A percentile compares a stretch with the other conserved stretches of the same genome.
Evolutionary conservation across 2,329 filamentous ascomycete species (phyloP).

Genomic region (Aspergillus cejpii): DNA sequence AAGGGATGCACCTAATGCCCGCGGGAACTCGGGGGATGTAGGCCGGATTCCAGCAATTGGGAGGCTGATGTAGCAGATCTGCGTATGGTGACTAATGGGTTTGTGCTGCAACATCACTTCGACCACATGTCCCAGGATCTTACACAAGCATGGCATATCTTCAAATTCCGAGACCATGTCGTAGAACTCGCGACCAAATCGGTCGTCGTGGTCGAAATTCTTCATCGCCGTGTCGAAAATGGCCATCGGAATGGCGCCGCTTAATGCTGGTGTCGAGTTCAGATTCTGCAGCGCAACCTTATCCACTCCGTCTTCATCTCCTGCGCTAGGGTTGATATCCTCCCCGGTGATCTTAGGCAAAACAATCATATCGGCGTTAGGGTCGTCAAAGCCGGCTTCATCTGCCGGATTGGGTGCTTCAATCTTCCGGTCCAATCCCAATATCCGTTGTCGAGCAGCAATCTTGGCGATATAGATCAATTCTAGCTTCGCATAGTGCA

Average conservation of each 20-base stretch:
- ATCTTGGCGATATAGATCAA: conserved; percentile 86
- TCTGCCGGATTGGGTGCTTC: conserved; percentile 36
- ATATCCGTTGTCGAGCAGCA: conserved; percentile 61
- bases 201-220: conserved; percentile 62
- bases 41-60: conserved; percentile 61
- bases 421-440: conserved; percentile 52
- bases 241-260: conserved; percentile 86
- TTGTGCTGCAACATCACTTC: conserved; percentile 53
- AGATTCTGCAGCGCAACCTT: conserved; percentile 56
- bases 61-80: conserved; percentile 64
- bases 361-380: conserved; percentile 52
- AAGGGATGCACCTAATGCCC: conserved; percentile 60
- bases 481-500: conserved; percentile 85
- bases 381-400: conserved; percentile 36
- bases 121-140: conserved; percentile 67
- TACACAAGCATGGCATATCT: conserved; percentile 56
- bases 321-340: conserved; percentile 52
- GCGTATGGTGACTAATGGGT: conserved; percentile 56
- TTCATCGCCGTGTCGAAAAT: conserved; percentile 83
- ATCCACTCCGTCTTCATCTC: conserved; percentile 49
- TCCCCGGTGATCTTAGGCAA: conserved; percentile 56
- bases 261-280: conserved; percentile 69
- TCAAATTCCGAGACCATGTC: conserved; percentile 67
- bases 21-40: conserved; percentile 64
- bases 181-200: conserved; percentile 70